phyloP scores from a whole-genome alignment of 768 basidiomycete genomes.

The Hygrocybe coccinea region DNA sequence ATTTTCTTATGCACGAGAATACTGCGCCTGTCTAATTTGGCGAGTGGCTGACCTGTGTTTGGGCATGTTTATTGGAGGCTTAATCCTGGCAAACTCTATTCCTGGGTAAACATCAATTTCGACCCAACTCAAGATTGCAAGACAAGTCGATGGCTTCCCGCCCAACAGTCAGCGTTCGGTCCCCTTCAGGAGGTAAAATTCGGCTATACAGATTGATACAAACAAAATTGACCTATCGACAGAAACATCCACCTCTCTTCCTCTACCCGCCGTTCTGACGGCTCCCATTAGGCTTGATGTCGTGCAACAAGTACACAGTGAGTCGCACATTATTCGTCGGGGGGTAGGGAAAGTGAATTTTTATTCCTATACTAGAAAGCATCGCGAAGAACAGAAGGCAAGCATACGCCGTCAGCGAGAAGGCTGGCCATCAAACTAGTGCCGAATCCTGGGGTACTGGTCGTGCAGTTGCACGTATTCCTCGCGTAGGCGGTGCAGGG shows the following conservation, averaged over 20 bases:
- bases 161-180: conserved; percentile 84
- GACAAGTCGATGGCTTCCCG: conserved; percentile 80
- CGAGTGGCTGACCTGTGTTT: background rate
- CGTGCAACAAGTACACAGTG: conserved; percentile 97
- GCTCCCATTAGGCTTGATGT: conserved; percentile 99
- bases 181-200: conserved; percentile 68
- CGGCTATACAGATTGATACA: background rate
- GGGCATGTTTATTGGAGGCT: conserved; percentile 2
- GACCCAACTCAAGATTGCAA: conserved; percentile 43
- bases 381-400: conserved; percentile 98
- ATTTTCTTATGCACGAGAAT: background rate
- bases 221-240: conserved; percentile 11
- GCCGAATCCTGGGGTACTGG: conserved; percentile 99
- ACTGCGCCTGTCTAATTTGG: background rate
- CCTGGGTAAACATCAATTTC: conserved; percentile 24
- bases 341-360: conserved; percentile 4
- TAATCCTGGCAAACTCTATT: conserved; percentile 8
- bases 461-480: conserved; percentile 99
- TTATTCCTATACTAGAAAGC: conserved; percentile 60
- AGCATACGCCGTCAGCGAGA: conserved; percentile 93
- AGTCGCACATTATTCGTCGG: conserved; percentile 34
- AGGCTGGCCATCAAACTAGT: conserved; percentile 98
- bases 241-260: conserved; percentile 86
- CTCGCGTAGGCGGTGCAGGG: conserved; percentile 98
- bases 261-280: conserved; percentile 92